Evolutionary conservation across 2,329 filamentous ascomycete genomes (phyloP).

Genomic region (Alternaria consortialis): DNA sequence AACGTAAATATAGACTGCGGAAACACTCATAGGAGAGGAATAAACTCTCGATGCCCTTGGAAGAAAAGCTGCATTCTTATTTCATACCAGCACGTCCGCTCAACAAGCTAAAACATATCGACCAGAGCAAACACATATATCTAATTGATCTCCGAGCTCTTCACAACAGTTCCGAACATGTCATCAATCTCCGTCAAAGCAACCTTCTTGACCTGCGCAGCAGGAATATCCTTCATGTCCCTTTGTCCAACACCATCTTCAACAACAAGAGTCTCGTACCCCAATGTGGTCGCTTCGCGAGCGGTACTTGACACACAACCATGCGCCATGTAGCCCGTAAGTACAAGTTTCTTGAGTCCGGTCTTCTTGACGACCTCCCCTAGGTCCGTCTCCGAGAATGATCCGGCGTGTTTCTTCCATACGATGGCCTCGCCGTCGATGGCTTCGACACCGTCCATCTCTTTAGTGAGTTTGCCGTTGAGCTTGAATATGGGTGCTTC

Average conservation of each 20-base stretch:
- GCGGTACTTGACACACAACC: conserved; percentile 4
- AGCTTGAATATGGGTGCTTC: not conserved
- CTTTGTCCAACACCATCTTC: conserved; percentile 2
- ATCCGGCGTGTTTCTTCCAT: not conserved
- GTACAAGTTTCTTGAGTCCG: not conserved
- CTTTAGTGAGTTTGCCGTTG: not conserved
- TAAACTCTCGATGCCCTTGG: not conserved
- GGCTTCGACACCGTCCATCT: not conserved
- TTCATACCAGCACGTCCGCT: not conserved
- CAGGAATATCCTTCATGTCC: not conserved
- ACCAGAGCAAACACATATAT: no score
- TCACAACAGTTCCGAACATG: not conserved
- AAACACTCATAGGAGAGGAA: not conserved
- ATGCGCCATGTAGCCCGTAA: not conserved
- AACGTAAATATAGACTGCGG: not conserved
- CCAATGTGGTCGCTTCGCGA: not conserved
- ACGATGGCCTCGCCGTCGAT: not conserved
- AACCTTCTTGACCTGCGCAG: not conserved
- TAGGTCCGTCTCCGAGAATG: not conserved
- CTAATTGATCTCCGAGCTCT: not conserved
- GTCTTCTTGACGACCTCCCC: not conserved
- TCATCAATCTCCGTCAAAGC: conserved; percentile 1
- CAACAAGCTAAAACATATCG: no score
- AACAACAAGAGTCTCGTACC: not conserved
- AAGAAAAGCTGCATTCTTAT: not conserved